phyloP scores from a whole-genome alignment of 495 filamentous ascomycete genomes.

The Chlorociboria aeruginascens region DNA sequence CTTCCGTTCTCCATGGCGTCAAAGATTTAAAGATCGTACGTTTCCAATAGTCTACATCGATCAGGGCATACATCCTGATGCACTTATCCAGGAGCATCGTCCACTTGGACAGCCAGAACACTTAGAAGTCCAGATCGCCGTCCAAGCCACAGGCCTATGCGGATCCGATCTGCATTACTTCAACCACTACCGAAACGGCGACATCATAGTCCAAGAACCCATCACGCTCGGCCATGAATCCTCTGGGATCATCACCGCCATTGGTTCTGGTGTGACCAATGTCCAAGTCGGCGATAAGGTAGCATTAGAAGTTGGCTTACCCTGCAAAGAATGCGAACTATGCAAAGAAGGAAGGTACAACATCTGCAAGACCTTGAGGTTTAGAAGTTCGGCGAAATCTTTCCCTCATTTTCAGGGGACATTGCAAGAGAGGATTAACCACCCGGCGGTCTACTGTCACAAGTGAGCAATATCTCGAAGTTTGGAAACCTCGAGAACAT shows the following conservation, averaged over 20 bases:
- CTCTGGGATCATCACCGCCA: constrained; percentile 41
- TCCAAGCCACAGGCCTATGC: constrained; percentile 52
- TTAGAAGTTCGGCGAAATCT: constrained; percentile 65
- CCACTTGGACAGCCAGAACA: constrained; percentile 30
- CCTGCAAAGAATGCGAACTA: constrained; percentile 56
- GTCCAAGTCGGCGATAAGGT: constrained; percentile 55
- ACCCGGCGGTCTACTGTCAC: constrained; percentile 57
- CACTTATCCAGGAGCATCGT: constrained; percentile 10
- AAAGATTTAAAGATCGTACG: constrained; percentile 46
- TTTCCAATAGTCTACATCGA: not conserved
- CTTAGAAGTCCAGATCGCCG: constrained; percentile 43
- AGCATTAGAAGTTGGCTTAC: constrained; percentile 73
- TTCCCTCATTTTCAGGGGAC: constrained; percentile 77
- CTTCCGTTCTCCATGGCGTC: constrained; percentile 58
- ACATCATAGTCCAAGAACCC: constrained; percentile 51
- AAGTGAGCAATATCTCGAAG: constrained; percentile 30
- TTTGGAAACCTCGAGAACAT: not conserved
- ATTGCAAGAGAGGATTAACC: constrained; percentile 66
- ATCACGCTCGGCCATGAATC: constrained; percentile 53
- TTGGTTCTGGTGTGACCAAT: constrained; percentile 32
- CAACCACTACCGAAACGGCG: constrained; percentile 52
- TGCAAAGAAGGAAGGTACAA: constrained; percentile 68
- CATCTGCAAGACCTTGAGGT: constrained; percentile 69
- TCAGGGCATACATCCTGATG: not conserved
- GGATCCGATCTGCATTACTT: constrained; percentile 63